phyloP scores from a whole-genome alignment of 345 rosid species.

The Aurinia saxatilis region DNA sequence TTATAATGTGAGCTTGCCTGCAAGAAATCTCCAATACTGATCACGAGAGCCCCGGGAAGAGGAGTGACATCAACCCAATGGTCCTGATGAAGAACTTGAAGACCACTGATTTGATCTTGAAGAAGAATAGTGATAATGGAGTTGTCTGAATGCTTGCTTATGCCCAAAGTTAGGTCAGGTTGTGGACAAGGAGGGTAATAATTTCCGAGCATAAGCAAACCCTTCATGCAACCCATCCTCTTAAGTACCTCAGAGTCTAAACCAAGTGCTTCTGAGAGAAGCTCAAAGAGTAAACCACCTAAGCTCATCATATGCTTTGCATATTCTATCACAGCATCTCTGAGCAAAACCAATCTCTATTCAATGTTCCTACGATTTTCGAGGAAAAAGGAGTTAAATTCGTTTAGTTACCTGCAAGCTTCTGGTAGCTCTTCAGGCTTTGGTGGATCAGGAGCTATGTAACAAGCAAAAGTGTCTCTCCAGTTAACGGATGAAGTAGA shows the following conservation, averaged over 20 bases:
- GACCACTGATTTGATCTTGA: slow-evolving; percentile 46
- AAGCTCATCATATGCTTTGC: slow-evolving; percentile 26
- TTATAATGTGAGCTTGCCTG: slow-evolving; percentile 21
- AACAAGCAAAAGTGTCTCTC: slow-evolving; percentile 40
- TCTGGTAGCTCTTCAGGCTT: slow-evolving; percentile 38
- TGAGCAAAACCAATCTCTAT: too few relatives aligned
- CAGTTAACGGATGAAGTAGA: slow-evolving; percentile 28
- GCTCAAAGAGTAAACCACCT: slow-evolving; percentile 26
- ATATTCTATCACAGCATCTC: slow-evolving; percentile 30
- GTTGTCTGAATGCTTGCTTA: slow-evolving; percentile 27
- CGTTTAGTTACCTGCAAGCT: too few relatives aligned
- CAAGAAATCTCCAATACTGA: slow-evolving; percentile 34
- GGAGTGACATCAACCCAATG: slow-evolving; percentile 39
- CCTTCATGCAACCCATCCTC: too few relatives aligned
- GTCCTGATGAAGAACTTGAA: slow-evolving; percentile 37
- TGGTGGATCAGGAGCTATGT: slow-evolving; percentile 36
- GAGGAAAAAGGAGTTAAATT: slow-evolving; percentile 13
- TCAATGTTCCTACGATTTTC: too few relatives aligned
- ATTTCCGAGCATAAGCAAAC: slow-evolving; percentile 25
- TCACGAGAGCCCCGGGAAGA: slow-evolving; percentile 23
- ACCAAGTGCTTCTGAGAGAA: slow-evolving; percentile 43
- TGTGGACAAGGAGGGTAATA: slow-evolving; percentile 44
- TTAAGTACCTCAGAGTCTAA: too few relatives aligned
- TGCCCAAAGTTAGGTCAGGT: slow-evolving; percentile 37
- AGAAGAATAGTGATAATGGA: too few relatives aligned